Evolutionary conservation across 441 rosid genomes (phyloP).

Genomic region (Erodium trifolium): DNA sequence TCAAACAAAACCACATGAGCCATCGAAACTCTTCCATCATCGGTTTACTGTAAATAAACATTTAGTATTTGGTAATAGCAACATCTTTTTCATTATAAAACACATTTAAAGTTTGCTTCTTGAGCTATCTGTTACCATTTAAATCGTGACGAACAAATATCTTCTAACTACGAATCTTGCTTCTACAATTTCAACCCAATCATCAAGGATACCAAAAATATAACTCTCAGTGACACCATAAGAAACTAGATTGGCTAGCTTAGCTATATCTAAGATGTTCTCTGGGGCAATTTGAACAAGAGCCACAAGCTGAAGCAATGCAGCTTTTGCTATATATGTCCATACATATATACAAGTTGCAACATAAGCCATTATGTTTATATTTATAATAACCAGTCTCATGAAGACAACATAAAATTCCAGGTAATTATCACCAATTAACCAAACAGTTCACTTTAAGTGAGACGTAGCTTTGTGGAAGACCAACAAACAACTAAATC

Average conservation of each 20-base stretch:
- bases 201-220: background rate
- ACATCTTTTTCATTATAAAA: background rate
- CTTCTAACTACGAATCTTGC: too few species aligned
- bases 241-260: background rate
- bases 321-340: background rate
- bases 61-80: too few species aligned
- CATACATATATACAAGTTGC: background rate
- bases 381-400: background rate
- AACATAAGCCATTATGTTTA: background rate
- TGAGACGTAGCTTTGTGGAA: background rate
- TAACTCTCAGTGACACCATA: background rate
- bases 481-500: background rate
- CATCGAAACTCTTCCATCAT: background rate
- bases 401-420: background rate
- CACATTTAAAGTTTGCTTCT: background rate
- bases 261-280: background rate
- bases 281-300: background rate
- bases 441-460: background rate
- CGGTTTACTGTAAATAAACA: background rate
- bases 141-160: too few species aligned
- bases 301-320: background rate
- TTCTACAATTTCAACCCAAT: background rate
- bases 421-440: background rate
- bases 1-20: background rate
- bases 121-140: too few species aligned